phyloP scores from a whole-genome alignment of 1,284 basidiomycete species.

The Ganoderma meredithae region DNA sequence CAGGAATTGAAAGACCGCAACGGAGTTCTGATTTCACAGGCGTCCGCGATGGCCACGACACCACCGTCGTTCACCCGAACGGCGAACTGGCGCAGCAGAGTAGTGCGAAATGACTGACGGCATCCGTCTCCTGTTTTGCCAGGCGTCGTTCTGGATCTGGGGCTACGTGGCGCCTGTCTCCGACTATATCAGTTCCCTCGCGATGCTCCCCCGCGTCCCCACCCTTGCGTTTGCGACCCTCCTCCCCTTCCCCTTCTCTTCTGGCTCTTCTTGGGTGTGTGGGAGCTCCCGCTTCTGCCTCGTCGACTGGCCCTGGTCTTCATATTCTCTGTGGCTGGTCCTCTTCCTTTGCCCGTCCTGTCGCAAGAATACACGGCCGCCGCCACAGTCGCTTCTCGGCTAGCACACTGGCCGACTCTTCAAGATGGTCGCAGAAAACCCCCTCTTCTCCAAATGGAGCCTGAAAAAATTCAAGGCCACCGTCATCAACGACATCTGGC shows the following conservation, averaged over 20 bases:
- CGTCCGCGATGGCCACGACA: not conserved
- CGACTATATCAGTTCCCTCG: constrained; percentile 8
- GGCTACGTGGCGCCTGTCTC: constrained; percentile 8
- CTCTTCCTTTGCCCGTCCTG: not conserved
- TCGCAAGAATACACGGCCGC: not conserved
- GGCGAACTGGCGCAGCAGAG: not conserved
- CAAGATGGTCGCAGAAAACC: constrained; percentile 41
- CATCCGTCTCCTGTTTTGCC: not conserved
- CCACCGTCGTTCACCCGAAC: not conserved
- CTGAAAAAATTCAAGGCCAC: constrained; percentile 65
- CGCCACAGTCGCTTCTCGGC: not conserved
- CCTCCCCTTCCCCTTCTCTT: constrained; percentile 2
- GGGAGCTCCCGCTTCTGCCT: not conserved
- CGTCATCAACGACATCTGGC: constrained; percentile 71
- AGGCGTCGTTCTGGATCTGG: constrained; percentile 7
- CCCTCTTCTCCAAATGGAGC: constrained; percentile 40
- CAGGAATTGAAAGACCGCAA: not conserved
- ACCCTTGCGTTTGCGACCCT: not conserved
- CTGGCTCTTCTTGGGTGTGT: constrained; percentile 8
- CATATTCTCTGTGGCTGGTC: not conserved
- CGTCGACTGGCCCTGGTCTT: not conserved
- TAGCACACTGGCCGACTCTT: not conserved
- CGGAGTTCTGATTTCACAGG: not conserved
- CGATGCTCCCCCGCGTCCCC: constrained; percentile 7
- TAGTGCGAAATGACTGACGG: not conserved